Conservation (phyloP, 768 basidiomycete species). For the Exsudoporus frostii region DNA sequence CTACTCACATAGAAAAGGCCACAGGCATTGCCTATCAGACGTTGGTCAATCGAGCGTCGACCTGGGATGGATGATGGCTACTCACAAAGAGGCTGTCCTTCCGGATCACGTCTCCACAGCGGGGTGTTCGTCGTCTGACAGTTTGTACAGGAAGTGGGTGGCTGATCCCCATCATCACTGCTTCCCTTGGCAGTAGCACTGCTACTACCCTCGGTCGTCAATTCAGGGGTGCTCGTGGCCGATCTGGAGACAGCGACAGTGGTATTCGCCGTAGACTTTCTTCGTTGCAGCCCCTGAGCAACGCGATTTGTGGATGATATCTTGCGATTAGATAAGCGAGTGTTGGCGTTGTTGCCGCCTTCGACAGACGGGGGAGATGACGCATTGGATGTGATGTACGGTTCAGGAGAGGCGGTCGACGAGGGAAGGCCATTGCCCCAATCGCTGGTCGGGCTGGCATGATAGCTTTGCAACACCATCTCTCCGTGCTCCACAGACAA, state of each 20-base stretch:
- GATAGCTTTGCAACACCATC: constrained; percentile 49
- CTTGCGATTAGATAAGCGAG: constrained; percentile 46
- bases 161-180: constrained; percentile 64
- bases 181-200: constrained; percentile 36
- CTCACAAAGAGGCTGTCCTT: constrained; percentile 88
- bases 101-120: constrained; percentile 88
- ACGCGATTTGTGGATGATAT: constrained; percentile 64
- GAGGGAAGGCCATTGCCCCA: constrained; percentile 75
- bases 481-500: constrained; percentile 44
- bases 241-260: constrained; percentile 40
- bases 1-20: constrained; percentile 85
- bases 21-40: constrained; percentile 73
- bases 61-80: constrained; percentile 14
- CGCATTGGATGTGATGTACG: constrained; percentile 63
- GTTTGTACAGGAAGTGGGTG: constrained; percentile 87
- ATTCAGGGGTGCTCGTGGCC: constrained; percentile 68
- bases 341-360: constrained; percentile 34
- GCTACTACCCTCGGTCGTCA: constrained; percentile 34
- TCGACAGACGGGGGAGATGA: constrained; percentile 73
- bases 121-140: constrained; percentile 96
- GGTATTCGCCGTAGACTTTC: constrained; percentile 38
- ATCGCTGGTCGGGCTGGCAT: constrained; percentile 79
- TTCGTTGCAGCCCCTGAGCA: constrained; percentile 53
- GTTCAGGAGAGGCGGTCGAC: constrained; percentile 71
- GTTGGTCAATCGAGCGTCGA: constrained; percentile 15